Percentiles rank a stretch among this genome's conserved stretches.
phyloP scores from a whole-genome alignment of 495 filamentous ascomycete genomes.

The Daldinia concentrica region DNA sequence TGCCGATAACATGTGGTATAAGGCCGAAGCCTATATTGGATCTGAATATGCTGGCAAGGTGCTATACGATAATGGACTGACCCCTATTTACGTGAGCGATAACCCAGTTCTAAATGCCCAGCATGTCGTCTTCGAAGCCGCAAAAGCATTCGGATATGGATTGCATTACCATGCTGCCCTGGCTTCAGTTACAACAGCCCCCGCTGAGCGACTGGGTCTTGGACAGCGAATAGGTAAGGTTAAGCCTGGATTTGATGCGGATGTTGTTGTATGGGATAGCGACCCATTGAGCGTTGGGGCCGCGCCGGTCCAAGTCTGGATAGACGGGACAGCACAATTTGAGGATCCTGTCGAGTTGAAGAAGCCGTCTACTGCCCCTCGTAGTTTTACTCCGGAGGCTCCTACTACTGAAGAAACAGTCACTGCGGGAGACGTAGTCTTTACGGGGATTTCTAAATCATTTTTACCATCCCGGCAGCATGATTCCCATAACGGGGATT shows the following conservation, averaged over 20 bases:
- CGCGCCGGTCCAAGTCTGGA: conserved; percentile 69
- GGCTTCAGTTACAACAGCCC: conserved; percentile 67
- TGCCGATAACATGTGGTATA: conserved; percentile 71
- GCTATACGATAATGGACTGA: conserved; percentile 66
- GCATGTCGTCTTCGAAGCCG: conserved; percentile 66
- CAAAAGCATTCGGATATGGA: conserved; percentile 67
- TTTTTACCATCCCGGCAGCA: conserved; percentile 42
- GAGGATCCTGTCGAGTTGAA: conserved; percentile 54
- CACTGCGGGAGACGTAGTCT: conserved; percentile 51
- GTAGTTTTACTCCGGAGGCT: conserved; percentile 44
- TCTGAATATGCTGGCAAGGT: conserved; percentile 69
- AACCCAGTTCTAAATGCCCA: conserved; percentile 62
- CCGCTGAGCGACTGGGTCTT: conserved; percentile 67
- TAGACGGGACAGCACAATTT: conserved; percentile 66
- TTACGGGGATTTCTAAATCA: conserved; percentile 58
- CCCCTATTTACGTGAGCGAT: conserved; percentile 60
- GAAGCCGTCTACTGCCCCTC: conserved; percentile 47
- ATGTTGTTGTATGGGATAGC: conserved; percentile 72
- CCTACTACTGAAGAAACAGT: conserved; percentile 48
- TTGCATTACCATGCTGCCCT: conserved; percentile 68
- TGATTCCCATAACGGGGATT: conserved; percentile 22
- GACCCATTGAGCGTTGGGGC: conserved; percentile 70
- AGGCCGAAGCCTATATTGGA: conserved; percentile 67
- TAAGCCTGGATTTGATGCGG: conserved; percentile 70
- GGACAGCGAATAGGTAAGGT: conserved; percentile 68